Base-by-base conservation (phyloP, 164 flowering plant genomes). In the Stephania japonica region DNA sequence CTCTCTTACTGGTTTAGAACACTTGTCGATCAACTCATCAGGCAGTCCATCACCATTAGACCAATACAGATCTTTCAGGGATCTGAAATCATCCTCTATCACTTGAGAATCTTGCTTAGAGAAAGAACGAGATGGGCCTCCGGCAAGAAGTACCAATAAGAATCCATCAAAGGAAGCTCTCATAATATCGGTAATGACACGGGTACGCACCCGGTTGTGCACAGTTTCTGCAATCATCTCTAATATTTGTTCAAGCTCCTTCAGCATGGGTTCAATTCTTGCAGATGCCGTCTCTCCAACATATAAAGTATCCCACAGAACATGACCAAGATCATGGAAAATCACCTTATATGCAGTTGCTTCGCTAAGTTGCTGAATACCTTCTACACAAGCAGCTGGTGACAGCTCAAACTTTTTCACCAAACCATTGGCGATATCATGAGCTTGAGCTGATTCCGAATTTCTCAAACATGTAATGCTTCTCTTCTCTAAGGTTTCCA, bases 291-390 rank as follows among this genome's bases (percentile, higher is more conserved):
- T 93, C 43, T 85, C 88, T 6, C 77, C 88, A 21, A 81, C 79
- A 43, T 93, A 95, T 18, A 95, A 89, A 68, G 83, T 77, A 1
- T 87, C 97, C 21, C 88, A 91, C 76, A 93, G 85, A 10, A 87
- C 90, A 6, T 85, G 70, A 67, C 73, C 83, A 7, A 96, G 89
- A 79, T 95, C 98, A 0, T 87, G 83, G 86, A 93, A 95, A 68
- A 91, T 87, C 7, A 91, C 86, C n/a, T 98, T 88, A 76, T 86
- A 89, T 66, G 98, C 97, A 5, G 97, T 96, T n/a, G 89, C 92
- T 80, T 93, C 94, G 65, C 69, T 86, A n/a, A 94, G 85, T 70
- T 87, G 91, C 67, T 83, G 90, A 38, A 92, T 81, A 24, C 92
- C 98, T 85, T 92, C 97, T 68, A 77, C 47, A 76, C 91, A 90